Percentiles rank a stretch among this genome's conserved stretches.
These are phyloP conservation scores for Lactarius akahatsu DNA, from an alignment of 768 basidiomycete genomes.

Conservation along the genomic window DNA sequence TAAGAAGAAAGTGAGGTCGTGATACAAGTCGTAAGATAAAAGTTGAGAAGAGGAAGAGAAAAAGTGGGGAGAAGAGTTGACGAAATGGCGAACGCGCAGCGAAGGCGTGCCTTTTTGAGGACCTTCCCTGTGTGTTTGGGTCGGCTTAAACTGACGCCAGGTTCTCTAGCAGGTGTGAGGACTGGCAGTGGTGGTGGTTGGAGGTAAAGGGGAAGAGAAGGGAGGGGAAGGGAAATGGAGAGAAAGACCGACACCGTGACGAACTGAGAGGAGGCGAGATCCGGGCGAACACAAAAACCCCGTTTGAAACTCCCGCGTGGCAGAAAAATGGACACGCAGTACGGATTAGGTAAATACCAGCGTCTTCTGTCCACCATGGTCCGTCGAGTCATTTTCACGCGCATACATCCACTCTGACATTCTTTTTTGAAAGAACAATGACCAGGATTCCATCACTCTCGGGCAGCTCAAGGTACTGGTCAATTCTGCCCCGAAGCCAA, in stretches of 20 bases:
- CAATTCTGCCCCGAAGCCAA: slow-evolving; percentile 66
- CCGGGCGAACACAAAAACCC: slow-evolving; percentile 30
- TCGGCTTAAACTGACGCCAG: slow-evolving; percentile 19
- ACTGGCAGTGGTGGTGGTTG: slow-evolving; percentile 33
- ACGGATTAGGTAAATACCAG: slow-evolving; percentile 11
- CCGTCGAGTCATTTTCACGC: background rate
- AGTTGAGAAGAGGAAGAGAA: slow-evolving; percentile 33
- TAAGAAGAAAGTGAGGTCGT: slow-evolving; percentile 56
- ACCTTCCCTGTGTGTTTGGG: slow-evolving; percentile 23
- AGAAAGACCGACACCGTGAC: slow-evolving; percentile 30
- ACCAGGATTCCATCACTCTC: slow-evolving; percentile 72
- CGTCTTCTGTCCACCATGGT: slow-evolving; percentile 14
- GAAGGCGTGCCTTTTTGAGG: slow-evolving; percentile 86
- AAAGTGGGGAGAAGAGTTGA: slow-evolving; percentile 35
- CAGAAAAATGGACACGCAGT: slow-evolving; percentile 14
- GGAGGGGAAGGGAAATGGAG: slow-evolving; percentile 28
- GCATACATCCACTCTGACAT: background rate
- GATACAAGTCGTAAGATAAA: slow-evolving; percentile 63
- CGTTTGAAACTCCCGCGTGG: slow-evolving; percentile 21
- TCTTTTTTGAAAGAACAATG: slow-evolving; percentile 29
- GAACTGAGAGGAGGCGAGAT: slow-evolving; percentile 27
- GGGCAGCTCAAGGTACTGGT: slow-evolving; percentile 80
- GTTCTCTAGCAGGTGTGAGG: slow-evolving; percentile 13
- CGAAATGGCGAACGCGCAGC: slow-evolving; percentile 79
- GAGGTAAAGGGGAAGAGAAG: slow-evolving; percentile 31